Conservation (phyloP, 1,284 basidiomycete genomes). For the Exobasidium cylindrosporum region DNA sequence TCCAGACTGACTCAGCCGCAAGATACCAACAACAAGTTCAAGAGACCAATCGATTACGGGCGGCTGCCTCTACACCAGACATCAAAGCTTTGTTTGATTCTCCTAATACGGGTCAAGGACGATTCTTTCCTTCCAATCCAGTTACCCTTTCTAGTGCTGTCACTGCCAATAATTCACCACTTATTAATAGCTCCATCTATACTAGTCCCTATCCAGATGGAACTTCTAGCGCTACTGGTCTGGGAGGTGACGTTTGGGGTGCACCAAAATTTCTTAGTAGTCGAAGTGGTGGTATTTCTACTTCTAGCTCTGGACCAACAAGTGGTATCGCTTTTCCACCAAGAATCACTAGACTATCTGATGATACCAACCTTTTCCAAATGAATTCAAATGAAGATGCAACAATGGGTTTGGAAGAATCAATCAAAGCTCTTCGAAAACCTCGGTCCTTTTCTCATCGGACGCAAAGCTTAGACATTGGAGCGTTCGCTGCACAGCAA, state of each 20-base stretch:
- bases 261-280: not conserved
- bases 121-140: constrained; percentile 54
- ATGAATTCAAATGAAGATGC: constrained; percentile 33
- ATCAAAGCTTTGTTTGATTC: constrained; percentile 85
- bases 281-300: not conserved
- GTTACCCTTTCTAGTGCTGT: constrained; percentile 23
- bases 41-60: constrained; percentile 62
- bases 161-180: not conserved
- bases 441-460: constrained; percentile 45
- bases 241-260: constrained; percentile 1
- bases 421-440: constrained; percentile 36
- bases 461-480: constrained; percentile 46
- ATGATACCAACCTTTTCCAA: constrained; percentile 6
- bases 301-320: not conserved
- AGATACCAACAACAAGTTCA: constrained; percentile 14
- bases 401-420: constrained; percentile 37
- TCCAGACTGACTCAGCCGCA: constrained; percentile 27
- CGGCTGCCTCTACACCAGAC: constrained; percentile 84
- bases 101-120: constrained; percentile 34
- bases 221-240: not conserved
- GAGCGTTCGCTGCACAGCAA: constrained; percentile 39
- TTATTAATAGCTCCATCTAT: not conserved
- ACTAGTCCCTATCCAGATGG: not conserved
- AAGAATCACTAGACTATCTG: constrained; percentile 10
- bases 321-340: constrained; percentile 16